Conservation (phyloP, 371 early-diverging fungal genomes). For the Capillidium heterosporum region DNA sequence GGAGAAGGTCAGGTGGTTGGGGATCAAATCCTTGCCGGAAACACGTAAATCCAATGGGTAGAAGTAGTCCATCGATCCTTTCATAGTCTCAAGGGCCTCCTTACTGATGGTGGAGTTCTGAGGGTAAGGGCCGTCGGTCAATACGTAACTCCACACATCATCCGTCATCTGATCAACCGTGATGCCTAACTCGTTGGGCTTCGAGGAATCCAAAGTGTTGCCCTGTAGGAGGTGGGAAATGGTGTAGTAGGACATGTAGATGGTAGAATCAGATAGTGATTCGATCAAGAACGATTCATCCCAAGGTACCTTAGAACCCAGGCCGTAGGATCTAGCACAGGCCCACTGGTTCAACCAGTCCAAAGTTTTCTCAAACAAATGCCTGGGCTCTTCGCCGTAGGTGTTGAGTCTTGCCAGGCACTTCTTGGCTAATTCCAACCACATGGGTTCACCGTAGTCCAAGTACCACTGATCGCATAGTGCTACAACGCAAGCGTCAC, state of each 20-base stretch:
- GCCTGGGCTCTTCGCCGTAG: slow-evolving; percentile 67
- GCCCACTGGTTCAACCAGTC: slow-evolving; percentile 99
- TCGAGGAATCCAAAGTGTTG: slow-evolving; percentile 66
- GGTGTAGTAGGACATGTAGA: slow-evolving; percentile 99
- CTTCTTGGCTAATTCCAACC: slow-evolving; percentile 70
- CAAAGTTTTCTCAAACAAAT: slow-evolving; percentile 75
- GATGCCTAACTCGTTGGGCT: slow-evolving; percentile 69
- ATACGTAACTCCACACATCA: slow-evolving; percentile 90
- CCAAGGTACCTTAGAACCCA: slow-evolving; percentile 96
- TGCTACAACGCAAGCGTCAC: slow-evolving; percentile 97
- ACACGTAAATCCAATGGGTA: slow-evolving; percentile 97
- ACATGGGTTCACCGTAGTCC: slow-evolving; percentile 91
- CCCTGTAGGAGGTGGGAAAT: slow-evolving; percentile 90
- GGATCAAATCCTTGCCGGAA: slow-evolving; percentile 97
- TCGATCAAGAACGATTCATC: slow-evolving; percentile 95
- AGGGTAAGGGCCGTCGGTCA: slow-evolving; percentile 58
- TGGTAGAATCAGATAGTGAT: slow-evolving; percentile 98
- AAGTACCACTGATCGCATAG: slow-evolving; percentile 99
- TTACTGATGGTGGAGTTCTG: slow-evolving; percentile 31
- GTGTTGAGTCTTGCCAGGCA: slow-evolving; percentile 74
- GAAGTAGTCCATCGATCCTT: slow-evolving; percentile 89
- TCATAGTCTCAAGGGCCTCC: slow-evolving; percentile 45
- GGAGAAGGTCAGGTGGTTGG: slow-evolving; percentile 98
- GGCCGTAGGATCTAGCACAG: slow-evolving; percentile 93
- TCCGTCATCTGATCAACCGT: slow-evolving; percentile 76